A percentile compares a stretch with the other conserved stretches of the same genome.
Conservation (phyloP, 1,139 yeast genomes). For the Yamadazyma siamensis region DNA sequence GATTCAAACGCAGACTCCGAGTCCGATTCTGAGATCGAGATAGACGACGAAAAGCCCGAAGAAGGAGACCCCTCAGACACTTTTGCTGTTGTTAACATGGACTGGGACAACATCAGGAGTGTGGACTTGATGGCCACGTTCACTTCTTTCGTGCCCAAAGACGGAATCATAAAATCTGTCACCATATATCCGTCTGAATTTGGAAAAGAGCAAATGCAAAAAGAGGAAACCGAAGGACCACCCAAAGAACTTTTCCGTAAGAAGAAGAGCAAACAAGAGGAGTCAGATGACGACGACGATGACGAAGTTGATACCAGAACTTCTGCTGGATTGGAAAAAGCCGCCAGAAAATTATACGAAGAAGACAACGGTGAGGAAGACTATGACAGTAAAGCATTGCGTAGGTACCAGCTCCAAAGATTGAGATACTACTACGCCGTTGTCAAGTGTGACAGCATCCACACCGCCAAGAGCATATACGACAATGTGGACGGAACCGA, state of each 20-base stretch:
- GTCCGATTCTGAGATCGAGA: conserved; percentile 51
- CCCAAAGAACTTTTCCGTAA: conserved; percentile 74
- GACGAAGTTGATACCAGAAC: conserved; percentile 46
- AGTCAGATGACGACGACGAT: conserved; percentile 40
- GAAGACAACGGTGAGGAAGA: conserved; percentile 72
- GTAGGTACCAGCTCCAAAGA: conserved; percentile 85
- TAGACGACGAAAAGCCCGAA: conserved; percentile 61
- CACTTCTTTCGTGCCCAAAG: conserved; percentile 76
- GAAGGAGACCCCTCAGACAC: conserved; percentile 81
- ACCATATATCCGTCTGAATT: conserved; percentile 87
- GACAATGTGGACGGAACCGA: conserved; percentile 92
- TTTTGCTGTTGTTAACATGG: conserved; percentile 92
- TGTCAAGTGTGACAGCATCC: conserved; percentile 74
- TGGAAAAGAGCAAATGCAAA: conserved; percentile 89
- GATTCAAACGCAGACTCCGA: conserved; percentile 32
- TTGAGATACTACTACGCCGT: conserved; percentile 89
- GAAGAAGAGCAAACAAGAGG: conserved; percentile 21
- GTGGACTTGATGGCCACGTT: conserved; percentile 89
- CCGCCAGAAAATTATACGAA: conserved; percentile 66
- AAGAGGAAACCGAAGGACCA: conserved; percentile 91
- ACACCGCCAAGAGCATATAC: conserved; percentile 74
- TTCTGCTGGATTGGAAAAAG: conserved; percentile 43
- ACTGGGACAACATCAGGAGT: conserved; percentile 92
- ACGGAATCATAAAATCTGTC: conserved; percentile 68
- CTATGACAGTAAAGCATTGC: conserved; percentile 64